Evolutionary conservation across 495 filamentous ascomycete genomes (phyloP).

Genomic region (Hyaloscypha variabilis): DNA sequence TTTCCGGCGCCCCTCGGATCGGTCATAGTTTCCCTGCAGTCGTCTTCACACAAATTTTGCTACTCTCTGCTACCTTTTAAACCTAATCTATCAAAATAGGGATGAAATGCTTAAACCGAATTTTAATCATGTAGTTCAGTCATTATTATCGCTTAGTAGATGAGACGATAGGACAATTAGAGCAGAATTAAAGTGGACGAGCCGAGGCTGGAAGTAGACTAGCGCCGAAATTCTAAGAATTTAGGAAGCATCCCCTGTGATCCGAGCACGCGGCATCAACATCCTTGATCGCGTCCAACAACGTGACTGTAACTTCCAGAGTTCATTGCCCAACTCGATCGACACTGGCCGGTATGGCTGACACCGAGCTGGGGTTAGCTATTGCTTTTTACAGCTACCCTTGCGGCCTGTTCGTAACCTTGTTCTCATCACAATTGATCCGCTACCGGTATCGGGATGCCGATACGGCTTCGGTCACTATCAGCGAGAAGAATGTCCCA

Average conservation of each 20-base stretch:
- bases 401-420: conserved; percentile 32
- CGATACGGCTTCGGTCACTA: conserved; percentile 13
- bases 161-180: too few relatives aligned
- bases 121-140: too few relatives aligned
- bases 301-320: not conserved
- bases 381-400: conserved; percentile 39
- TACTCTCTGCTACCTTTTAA: too few relatives aligned
- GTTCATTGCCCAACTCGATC: conserved; percentile 16
- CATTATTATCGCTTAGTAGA: too few relatives aligned
- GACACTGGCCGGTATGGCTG: conserved; percentile 13
- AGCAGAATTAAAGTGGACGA: not conserved
- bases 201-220: not conserved
- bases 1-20: too few relatives aligned
- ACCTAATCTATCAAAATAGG: too few relatives aligned
- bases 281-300: conserved; percentile 7
- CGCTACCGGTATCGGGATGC: conserved; percentile 32
- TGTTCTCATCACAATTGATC: conserved; percentile 33
- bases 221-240: conserved; percentile 7
- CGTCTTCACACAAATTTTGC: too few relatives aligned
- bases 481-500: conserved; percentile 31
- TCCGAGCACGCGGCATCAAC: conserved; percentile 13
- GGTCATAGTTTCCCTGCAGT: too few relatives aligned
- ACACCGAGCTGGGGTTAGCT: conserved; percentile 31
- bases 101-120: too few relatives aligned
- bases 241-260: not conserved